Evolutionary conservation across 169 alveolate genomes (phyloP).

Genomic region (Eimeria acervulina): DNA sequence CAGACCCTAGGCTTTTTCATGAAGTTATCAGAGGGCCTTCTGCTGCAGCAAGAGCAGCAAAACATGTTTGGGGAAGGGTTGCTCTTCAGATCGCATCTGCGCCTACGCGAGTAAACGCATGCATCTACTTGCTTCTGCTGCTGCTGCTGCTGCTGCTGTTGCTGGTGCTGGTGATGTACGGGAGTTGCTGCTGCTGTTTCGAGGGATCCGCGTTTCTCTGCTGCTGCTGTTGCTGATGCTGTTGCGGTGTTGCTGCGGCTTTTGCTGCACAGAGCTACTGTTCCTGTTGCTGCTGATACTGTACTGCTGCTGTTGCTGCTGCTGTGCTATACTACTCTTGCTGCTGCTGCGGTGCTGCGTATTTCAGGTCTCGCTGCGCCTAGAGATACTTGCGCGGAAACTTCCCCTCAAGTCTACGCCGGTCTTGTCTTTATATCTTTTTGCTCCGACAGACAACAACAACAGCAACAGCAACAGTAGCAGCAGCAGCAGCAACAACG

Average conservation of each 20-base stretch:
- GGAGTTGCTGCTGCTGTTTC: not conserved
- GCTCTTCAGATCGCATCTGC: not conserved
- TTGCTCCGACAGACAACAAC: conserved; percentile 28
- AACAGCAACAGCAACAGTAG: conserved; percentile 6
- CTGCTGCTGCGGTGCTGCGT: no score
- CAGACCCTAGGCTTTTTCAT: conserved; percentile 15
- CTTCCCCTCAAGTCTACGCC: conserved; percentile 28
- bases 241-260: not conserved
- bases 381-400: not conserved
- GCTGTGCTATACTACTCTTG: not conserved
- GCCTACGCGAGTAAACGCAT: not conserved
- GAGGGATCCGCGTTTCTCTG: not conserved
- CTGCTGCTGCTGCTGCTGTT: not conserved
- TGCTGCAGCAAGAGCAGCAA: conserved; percentile 10
- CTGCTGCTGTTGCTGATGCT: not conserved
- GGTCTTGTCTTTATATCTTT: conserved; percentile 13
- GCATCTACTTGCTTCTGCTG: conserved; percentile 7
- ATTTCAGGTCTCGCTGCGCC: conserved; percentile 61
- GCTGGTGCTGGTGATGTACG: not conserved
- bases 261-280: no score
- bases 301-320: not conserved
- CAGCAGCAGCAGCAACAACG: conserved; percentile 53
- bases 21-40: conserved; percentile 11
- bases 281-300: not conserved
- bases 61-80: conserved; percentile 34